phyloP scores from a whole-genome alignment of 2,329 filamentous ascomycete genomes.

The Alternaria gansuensis region DNA sequence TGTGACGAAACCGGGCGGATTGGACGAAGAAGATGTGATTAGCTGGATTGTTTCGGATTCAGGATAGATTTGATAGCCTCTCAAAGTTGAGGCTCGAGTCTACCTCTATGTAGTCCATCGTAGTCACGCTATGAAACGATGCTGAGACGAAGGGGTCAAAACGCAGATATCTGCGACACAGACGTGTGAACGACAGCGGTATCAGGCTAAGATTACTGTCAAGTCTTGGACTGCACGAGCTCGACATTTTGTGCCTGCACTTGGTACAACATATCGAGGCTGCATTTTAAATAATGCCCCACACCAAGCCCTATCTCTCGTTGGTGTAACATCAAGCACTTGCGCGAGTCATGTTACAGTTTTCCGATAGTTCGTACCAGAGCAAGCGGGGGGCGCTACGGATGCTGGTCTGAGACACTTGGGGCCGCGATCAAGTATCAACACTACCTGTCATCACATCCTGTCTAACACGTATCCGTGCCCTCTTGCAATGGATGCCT shows the following conservation, averaged over 20 bases:
- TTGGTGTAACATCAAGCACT: conserved; percentile 7
- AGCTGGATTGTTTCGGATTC: background rate
- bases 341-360: conserved; percentile 6
- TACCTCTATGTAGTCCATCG: conserved; percentile 20
- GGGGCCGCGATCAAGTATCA: conserved; percentile 19
- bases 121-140: conserved; percentile 41
- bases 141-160: conserved; percentile 43
- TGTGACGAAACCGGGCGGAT: background rate
- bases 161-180: conserved; percentile 34
- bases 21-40: conserved; percentile 10
- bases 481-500: conserved; percentile 32
- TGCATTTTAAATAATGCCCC: background rate
- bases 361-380: conserved; percentile 1
- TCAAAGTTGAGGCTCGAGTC: conserved; percentile 5
- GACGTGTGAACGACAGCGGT: conserved; percentile 29
- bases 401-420: conserved; percentile 18
- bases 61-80: conserved; percentile 1
- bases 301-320: conserved; percentile 4
- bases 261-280: background rate
- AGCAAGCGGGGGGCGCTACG: conserved; percentile 5
- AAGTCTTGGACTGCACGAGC: conserved; percentile 15
- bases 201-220: conserved; percentile 10
- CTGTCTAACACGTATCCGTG: conserved; percentile 15
- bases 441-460: conserved; percentile 10
- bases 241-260: background rate